Base-by-base conservation (phyloP, 2,329 filamentous ascomycete genomes). In the Allantophomopsis lycopodina region DNA sequence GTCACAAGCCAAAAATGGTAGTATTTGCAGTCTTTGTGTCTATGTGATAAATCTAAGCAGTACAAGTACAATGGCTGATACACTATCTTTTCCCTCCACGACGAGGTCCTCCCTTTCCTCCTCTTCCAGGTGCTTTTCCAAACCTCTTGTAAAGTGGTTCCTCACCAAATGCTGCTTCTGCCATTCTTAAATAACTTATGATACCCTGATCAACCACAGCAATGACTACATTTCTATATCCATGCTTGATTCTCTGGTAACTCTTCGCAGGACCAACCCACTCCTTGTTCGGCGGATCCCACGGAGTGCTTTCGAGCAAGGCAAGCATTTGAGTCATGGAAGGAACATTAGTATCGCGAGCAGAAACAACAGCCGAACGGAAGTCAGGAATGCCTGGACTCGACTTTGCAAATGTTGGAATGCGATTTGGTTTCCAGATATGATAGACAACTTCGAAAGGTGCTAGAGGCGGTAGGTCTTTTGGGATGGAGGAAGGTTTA, bases 161-260 rank as follows among this genome's bases (percentile, higher is more conserved):
- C 45, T 76, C 71, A 0, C 69, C 79, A 60, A 95, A 95, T 1
- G 79, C 79, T 10, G 77, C 78, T 63, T 96, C 87, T 1, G 73
- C 76, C 42, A 95, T 69, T 17, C 83, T 68, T 52, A 95, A 66
- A 55, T 89, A 96, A 57, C 89, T 96, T 35, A 88, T 81, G 16
- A 96, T 70, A 0, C 91, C 91, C 46, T 86, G 74, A 56, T 96
- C 91, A 28, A 95, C 87, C 2, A 96, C 73, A 0, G 88, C 91
- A 17, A 98, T 57, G 28, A 95, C 66, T 23, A 91, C 83, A 58
- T 85, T 91, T 47, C 85, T 73, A 56, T 81, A 78, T 2, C 87
- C 91, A 52, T 94, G 78, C 59, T 87, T 89, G 46, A 96, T 63
- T 43, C 83, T 76, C 52, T 79, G 73, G 54, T 93, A 91, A 47